These are phyloP conservation scores for Lippia alba DNA, from an alignment of 305 asterid species.

Conservation along the genomic window DNA sequence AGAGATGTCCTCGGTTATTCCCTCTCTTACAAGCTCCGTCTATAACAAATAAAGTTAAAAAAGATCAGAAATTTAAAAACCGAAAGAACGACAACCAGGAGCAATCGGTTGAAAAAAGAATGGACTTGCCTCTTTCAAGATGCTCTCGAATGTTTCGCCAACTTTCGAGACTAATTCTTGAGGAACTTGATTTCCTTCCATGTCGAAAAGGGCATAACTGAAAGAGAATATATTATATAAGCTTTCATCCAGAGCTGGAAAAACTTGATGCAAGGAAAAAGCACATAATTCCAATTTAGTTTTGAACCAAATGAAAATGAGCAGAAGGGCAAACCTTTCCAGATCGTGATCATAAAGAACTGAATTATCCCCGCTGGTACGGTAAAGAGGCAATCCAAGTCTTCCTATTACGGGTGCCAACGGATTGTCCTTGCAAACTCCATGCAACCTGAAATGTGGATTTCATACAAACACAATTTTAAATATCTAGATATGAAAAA, in stretches of 20 bases:
- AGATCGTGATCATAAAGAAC: conserved; percentile 92
- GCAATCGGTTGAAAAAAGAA: neutral
- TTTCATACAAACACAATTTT: too few relatives aligned
- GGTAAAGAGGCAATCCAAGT: conserved; percentile 88
- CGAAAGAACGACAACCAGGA: neutral
- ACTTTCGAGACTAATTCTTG: conserved; percentile 70
- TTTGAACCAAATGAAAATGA: conserved; percentile 3
- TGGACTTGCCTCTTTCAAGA: conserved; percentile 66
- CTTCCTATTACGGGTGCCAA: conserved; percentile 82
- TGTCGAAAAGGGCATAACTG: conserved; percentile 80
- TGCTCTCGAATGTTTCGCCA: conserved; percentile 68
- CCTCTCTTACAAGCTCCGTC: conserved; percentile 62
- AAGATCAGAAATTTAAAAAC: conserved; percentile 18
- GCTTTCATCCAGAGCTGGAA: neutral
- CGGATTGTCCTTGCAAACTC: conserved; percentile 92
- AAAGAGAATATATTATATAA: conserved; percentile 29
- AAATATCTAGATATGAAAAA: neutral
- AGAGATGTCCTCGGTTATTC: conserved; percentile 62
- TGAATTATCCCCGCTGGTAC: conserved; percentile 92
- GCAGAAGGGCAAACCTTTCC: conserved; percentile 58
- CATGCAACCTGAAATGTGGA: conserved; percentile 73
- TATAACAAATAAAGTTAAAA: conserved; percentile 34
- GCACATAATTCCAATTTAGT: neutral
- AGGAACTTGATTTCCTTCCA: conserved; percentile 75
- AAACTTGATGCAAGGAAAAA: neutral